These are phyloP conservation scores for Flaveria bidentis DNA, from an alignment of 129 eudicot species.

Conservation along the genomic window DNA sequence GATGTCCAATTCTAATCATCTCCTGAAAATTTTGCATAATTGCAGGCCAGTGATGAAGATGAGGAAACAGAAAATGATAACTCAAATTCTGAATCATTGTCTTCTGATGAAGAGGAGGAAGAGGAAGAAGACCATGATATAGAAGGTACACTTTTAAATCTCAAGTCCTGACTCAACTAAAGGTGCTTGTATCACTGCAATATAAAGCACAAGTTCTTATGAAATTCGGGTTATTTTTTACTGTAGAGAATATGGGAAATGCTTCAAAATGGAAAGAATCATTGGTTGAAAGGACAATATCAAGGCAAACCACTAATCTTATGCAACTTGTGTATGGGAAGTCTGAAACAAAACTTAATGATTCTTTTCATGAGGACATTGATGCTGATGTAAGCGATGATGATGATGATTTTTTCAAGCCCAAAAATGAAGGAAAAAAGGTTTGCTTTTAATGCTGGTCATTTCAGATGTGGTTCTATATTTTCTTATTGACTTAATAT, in stretches of 20 bases:
- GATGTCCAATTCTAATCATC: not conserved
- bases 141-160: slow-evolving; percentile 41
- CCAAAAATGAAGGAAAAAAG: slow-evolving; percentile 86
- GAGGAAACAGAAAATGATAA: slow-evolving; percentile 46
- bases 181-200: slow-evolving; percentile 4
- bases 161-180: slow-evolving; percentile 13
- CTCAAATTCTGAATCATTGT: slow-evolving; percentile 39
- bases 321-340: slow-evolving; percentile 92
- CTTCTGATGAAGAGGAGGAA: slow-evolving; percentile 49
- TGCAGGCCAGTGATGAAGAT: slow-evolving; percentile 61
- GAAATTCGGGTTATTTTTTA: slow-evolving; percentile 6
- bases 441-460: slow-evolving; percentile 42
- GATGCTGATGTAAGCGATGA: slow-evolving; percentile 61
- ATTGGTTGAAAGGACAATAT: slow-evolving; percentile 59
- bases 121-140: slow-evolving; percentile 48
- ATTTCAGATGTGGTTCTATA: not conserved
- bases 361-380: slow-evolving; percentile 37
- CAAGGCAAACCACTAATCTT: slow-evolving; percentile 65
- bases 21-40: slow-evolving; percentile 11
- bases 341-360: slow-evolving; percentile 41
- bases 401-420: slow-evolving; percentile 84
- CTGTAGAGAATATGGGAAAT: slow-evolving; percentile 72
- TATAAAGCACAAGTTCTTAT: not conserved
- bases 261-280: slow-evolving; percentile 90
- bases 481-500: not conserved